phyloP scores from a whole-genome alignment of 2,329 filamentous ascomycete genomes.

The Aureobasidium sp. region DNA sequence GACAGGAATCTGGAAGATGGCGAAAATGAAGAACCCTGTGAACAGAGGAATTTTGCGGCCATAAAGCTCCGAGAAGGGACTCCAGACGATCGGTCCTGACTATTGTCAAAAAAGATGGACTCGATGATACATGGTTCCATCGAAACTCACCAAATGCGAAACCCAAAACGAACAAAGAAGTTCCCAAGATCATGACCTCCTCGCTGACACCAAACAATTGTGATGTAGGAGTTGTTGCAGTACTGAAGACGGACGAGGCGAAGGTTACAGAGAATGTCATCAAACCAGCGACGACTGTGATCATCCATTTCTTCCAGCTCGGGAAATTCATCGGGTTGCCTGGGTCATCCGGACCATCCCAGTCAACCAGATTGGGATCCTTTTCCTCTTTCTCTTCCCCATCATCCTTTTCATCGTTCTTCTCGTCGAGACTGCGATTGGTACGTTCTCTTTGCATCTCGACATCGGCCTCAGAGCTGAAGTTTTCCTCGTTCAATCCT shows the following conservation, averaged over 20 bases:
- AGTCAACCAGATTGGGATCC: conserved; percentile 24
- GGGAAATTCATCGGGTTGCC: conserved; percentile 29
- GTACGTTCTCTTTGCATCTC: conserved; percentile 11
- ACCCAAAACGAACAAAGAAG: conserved; percentile 27
- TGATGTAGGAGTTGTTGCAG: conserved; percentile 20
- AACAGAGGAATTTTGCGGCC: conserved; percentile 47
- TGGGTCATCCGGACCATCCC: conserved; percentile 24
- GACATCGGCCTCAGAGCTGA: neutral
- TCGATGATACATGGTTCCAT: neutral
- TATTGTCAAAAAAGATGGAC: conserved; percentile 14
- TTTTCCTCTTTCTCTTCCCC: conserved; percentile 11
- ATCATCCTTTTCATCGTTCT: conserved; percentile 17
- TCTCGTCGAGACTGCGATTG: neutral
- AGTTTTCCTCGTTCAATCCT: conserved; percentile 2
- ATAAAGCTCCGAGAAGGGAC: conserved; percentile 54
- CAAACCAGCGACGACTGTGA: conserved; percentile 26
- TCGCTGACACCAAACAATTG: conserved; percentile 21
- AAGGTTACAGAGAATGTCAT: conserved; percentile 74
- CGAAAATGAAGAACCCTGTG: conserved; percentile 44
- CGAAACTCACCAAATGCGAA: conserved; percentile 21
- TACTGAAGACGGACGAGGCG: conserved; percentile 39
- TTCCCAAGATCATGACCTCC: conserved; percentile 24
- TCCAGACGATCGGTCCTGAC: conserved; percentile 29
- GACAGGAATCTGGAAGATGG: conserved; percentile 50
- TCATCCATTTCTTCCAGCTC: conserved; percentile 27